phyloP scores from a whole-genome alignment of 2,329 filamentous ascomycete genomes.

The Fusarium pseudograminearum region DNA sequence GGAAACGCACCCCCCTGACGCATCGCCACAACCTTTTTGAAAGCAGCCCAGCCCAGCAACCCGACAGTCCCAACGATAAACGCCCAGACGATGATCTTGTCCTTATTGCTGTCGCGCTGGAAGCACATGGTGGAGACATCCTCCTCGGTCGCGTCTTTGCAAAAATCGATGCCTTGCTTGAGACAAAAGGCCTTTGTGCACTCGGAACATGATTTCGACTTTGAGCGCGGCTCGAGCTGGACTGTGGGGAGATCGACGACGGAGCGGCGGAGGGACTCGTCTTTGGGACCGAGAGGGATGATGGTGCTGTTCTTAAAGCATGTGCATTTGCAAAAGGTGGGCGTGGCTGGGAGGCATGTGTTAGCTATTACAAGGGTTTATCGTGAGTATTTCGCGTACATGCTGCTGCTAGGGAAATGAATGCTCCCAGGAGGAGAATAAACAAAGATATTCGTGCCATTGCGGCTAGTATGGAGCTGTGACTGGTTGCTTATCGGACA shows the following conservation, averaged over 20 bases:
- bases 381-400: slow-evolving; percentile 52
- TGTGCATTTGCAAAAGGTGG: slow-evolving; percentile 77
- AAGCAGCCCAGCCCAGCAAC: slow-evolving; percentile 70
- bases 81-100: slow-evolving; percentile 73
- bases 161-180: slow-evolving; percentile 70
- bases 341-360: slow-evolving; percentile 61
- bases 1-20: slow-evolving; percentile 51
- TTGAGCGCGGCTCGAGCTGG: slow-evolving; percentile 49
- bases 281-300: slow-evolving; percentile 67
- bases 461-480: slow-evolving; percentile 22
- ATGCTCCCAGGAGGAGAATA: slow-evolving; percentile 52
- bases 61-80: slow-evolving; percentile 71
- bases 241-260: slow-evolving; percentile 32
- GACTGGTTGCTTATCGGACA: slow-evolving; percentile 14
- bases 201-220: slow-evolving; percentile 66
- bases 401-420: slow-evolving; percentile 56
- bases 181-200: slow-evolving; percentile 76
- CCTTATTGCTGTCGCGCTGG: slow-evolving; percentile 75
- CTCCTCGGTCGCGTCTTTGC: slow-evolving; percentile 70
- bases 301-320: slow-evolving; percentile 78
- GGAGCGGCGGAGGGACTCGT: slow-evolving; percentile 46
- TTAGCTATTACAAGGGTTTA: slow-evolving; percentile 11
- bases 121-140: slow-evolving; percentile 74
- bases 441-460: slow-evolving; percentile 58
- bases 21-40: slow-evolving; percentile 62